These are phyloP conservation scores for Escovopsis weberi DNA, from an alignment of 2,329 filamentous ascomycete genomes.

Conservation along the genomic window DNA sequence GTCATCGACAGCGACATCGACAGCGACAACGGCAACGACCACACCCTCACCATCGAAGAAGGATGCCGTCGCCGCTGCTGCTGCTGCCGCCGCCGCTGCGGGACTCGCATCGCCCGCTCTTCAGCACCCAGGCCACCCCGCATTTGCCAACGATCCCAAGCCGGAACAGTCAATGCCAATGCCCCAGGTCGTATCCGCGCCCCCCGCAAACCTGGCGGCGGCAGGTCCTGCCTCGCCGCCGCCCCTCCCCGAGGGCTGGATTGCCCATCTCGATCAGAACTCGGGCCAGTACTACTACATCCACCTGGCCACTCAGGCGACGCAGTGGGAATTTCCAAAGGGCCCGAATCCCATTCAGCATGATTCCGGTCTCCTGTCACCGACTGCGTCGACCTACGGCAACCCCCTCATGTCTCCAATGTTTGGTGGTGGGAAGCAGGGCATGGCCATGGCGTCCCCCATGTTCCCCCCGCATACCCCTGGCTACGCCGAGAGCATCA, in stretches of 20 bases:
- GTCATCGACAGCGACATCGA: slow-evolving; percentile 10
- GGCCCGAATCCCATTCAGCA: slow-evolving; percentile 80
- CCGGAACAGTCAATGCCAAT: slow-evolving; percentile 31
- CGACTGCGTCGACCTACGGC: slow-evolving; percentile 61
- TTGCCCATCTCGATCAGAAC: slow-evolving; percentile 86
- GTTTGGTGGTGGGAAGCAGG: slow-evolving; percentile 30
- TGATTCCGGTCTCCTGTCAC: slow-evolving; percentile 70
- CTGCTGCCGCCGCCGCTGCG: slow-evolving; percentile 10
- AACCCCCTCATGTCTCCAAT: slow-evolving; percentile 59
- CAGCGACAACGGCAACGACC: slow-evolving; percentile 1
- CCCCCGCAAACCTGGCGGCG: slow-evolving; percentile 20
- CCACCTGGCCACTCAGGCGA: slow-evolving; percentile 84
- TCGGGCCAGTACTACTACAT: slow-evolving; percentile 99
- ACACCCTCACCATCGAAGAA: slow-evolving; percentile 17
- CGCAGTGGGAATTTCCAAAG: slow-evolving; percentile 98
- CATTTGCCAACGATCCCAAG: slow-evolving; percentile 74
- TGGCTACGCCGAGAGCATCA: slow-evolving; percentile 72
- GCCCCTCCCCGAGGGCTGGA: slow-evolving; percentile 93
- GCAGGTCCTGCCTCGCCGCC: slow-evolving; percentile 70
- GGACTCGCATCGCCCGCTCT: slow-evolving; percentile 31
- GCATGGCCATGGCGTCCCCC: slow-evolving; percentile 55
- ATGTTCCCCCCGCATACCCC: slow-evolving; percentile 72
- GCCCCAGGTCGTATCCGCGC: slow-evolving; percentile 26
- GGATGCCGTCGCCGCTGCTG: slow-evolving; percentile 10
- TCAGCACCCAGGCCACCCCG: slow-evolving; percentile 60